Conservation (phyloP, 805 yeast genomes). For the Ogataea nakhonphanomensis region DNA sequence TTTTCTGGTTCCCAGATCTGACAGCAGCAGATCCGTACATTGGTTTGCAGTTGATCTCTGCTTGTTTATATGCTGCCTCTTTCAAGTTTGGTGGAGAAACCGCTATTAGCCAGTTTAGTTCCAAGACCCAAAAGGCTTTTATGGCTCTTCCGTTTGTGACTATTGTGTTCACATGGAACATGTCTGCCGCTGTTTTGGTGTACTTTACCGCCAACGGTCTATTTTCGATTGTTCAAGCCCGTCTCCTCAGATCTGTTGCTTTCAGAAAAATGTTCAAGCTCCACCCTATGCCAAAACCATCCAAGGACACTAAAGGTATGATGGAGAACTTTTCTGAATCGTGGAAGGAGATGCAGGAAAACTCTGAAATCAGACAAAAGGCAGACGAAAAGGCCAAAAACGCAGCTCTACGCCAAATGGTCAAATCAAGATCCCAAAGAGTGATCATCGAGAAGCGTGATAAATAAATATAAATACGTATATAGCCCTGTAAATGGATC, state of each 20-base stretch:
- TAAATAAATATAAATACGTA: slow-evolving; percentile 10
- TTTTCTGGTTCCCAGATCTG: slow-evolving; percentile 79
- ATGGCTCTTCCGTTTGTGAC: slow-evolving; percentile 75
- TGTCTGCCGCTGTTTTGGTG: slow-evolving; percentile 80
- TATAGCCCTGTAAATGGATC: slow-evolving; percentile 7
- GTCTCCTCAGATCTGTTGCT: slow-evolving; percentile 53
- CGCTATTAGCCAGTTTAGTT: slow-evolving; percentile 50
- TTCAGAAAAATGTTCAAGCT: slow-evolving; percentile 58
- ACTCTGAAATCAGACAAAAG: slow-evolving; percentile 24
- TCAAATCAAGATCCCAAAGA: slow-evolving; percentile 24
- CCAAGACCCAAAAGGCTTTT: slow-evolving; percentile 58
- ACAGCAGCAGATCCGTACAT: slow-evolving; percentile 85
- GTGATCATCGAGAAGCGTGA: slow-evolving; percentile 29
- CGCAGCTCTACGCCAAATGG: slow-evolving; percentile 29
- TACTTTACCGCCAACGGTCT: slow-evolving; percentile 82
- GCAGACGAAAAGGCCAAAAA: slow-evolving; percentile 26
- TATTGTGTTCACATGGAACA: slow-evolving; percentile 81
- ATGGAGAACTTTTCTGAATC: slow-evolving; percentile 30
- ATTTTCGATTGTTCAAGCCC: slow-evolving; percentile 70
- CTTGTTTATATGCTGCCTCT: slow-evolving; percentile 68
- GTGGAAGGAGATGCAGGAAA: slow-evolving; percentile 32
- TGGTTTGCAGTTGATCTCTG: slow-evolving; percentile 82
- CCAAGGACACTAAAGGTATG: slow-evolving; percentile 30
- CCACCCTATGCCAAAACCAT: slow-evolving; percentile 46
- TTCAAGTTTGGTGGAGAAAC: slow-evolving; percentile 89